Base-by-base conservation (phyloP, 2,329 filamentous ascomycete genomes). In the Penicillium expansum region DNA sequence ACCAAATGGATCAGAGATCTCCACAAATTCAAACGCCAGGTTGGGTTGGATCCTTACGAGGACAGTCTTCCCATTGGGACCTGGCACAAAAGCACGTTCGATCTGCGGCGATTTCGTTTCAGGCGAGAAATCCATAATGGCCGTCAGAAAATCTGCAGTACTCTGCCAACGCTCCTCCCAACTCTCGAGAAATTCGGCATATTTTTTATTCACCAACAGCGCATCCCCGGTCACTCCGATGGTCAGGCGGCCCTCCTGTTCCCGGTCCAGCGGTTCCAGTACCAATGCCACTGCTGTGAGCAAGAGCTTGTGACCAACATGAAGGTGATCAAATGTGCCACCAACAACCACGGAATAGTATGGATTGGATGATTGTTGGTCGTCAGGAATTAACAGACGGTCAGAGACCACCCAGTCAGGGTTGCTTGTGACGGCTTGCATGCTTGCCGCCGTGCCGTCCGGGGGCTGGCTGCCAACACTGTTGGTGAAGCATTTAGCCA, bases 311-410 rank as follows among this genome's bases (percentile, higher is more conserved):
- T 99, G 94, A 6, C 94, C 94, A 4, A 90, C 87, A 71, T 99
- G 94, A 22, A 99, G 83, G 74, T 97, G 92, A 73, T 99, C 94
- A 75, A 97, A 99, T 0, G 94, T 99, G 10, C 94, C 94, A 30
- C 93, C 94, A 13, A 97, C 84, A 51, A 88, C 90, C 48, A 95
- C 88, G 14, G 84, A 82, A 57, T 80, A 76, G 71, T 90, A 83
- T 41, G 65, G 61, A 16, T 48, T 52, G 20, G 59, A 43, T 51
- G 61, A 53, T 27, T 35, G 27, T 52, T 56, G 45, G 33, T 65
- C 55, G 14, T 67, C 65, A n/a, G 68, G 57, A 47, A 48, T 48
- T 48, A 73, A 38, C 42, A 70, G 55, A 14, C 60, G 57, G 41
- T 62, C 52, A 4, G 65, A 59, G 9, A 64, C 45, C 13, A 57